Base-by-base conservation (phyloP, 371 early-diverging fungal species). In the Synchytrium microbalum region DNA sequence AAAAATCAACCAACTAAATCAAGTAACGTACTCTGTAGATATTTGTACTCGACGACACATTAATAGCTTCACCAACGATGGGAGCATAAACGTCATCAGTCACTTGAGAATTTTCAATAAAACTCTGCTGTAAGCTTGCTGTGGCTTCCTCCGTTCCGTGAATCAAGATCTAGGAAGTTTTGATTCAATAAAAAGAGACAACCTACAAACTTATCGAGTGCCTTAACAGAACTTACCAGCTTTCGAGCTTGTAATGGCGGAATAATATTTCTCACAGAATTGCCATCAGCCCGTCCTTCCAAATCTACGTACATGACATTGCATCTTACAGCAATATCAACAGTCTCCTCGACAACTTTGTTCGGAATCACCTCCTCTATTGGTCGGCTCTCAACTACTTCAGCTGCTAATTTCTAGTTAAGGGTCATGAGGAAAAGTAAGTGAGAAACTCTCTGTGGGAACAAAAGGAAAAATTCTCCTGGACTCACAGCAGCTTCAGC, bases 261-360 rank as follows among this genome's bases (percentile, higher is more conserved):
- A 19, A 95, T 70, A 64, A 96, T 93, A 52, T 87, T 92, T 69
- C 84, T 87, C 59, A 94, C 79, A 1, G 93, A 91, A 60, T 82
- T 75, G 61, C 91, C 92, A 72, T 96, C 96, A 0, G 93, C 82
- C 25, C 88, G 80, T 33, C 97, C 97, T 70, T 93, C 95, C 59
- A 95, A 74, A 76, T 95, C 96, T 2, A 96, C 84, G 73, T 86
- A 95, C 38, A 82, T 74, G 26, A 95, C 67, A 53, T 79, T 74
- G 71, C 95, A 95, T 3, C 71, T 75, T 14, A 95, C 66, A 0
- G 75, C 61, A 16, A 95, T 61, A n/a, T 73, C 74, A 33, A 82
- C 72, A 31, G 82, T 72, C 31, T 75, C 73, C 25, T 68, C 70
- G 5, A 87, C 75, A 67, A 90, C 89, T 73, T 95, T 95, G 8